Conservation (phyloP, 495 filamentous ascomycete genomes). For the Aspergillus coremiiformis region DNA sequence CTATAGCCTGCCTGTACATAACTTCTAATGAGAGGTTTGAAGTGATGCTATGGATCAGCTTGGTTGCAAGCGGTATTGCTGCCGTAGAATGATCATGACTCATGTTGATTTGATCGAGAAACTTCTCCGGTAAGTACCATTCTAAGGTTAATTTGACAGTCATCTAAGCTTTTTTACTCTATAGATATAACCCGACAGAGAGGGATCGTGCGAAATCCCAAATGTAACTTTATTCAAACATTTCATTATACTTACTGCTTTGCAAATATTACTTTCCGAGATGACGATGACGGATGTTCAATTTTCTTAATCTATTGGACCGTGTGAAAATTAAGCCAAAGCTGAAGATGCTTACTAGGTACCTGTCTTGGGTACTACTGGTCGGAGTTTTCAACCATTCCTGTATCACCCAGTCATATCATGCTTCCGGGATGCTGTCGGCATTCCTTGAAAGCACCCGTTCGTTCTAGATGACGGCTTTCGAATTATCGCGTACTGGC, state of each 20-base stretch:
- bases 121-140: constrained; percentile 68
- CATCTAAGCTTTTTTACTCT: not conserved
- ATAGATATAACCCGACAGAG: constrained; percentile 31
- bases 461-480: not conserved
- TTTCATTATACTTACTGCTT: not conserved
- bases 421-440: not conserved
- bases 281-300: not conserved
- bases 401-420: not conserved
- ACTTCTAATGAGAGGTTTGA: constrained; percentile 4
- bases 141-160: not conserved
- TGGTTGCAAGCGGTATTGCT: constrained; percentile 92
- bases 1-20: not conserved
- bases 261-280: not conserved
- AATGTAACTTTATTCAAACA: constrained; percentile 13
- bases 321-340: not conserved
- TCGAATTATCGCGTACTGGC: not conserved
- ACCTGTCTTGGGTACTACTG: not conserved
- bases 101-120: constrained; percentile 99
- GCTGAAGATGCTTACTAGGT: too few relatives aligned
- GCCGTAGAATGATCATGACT: constrained; percentile 98
- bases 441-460: not conserved
- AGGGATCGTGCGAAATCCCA: constrained; percentile 30
- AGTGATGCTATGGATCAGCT: constrained; percentile 93
- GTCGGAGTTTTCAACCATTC: not conserved
- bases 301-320: not conserved